Percentiles rank a stretch among this genome's conserved stretches.
These are phyloP conservation scores for Sporothrix mexicana DNA, from an alignment of 2,329 filamentous ascomycete genomes.

Conservation along the genomic window DNA sequence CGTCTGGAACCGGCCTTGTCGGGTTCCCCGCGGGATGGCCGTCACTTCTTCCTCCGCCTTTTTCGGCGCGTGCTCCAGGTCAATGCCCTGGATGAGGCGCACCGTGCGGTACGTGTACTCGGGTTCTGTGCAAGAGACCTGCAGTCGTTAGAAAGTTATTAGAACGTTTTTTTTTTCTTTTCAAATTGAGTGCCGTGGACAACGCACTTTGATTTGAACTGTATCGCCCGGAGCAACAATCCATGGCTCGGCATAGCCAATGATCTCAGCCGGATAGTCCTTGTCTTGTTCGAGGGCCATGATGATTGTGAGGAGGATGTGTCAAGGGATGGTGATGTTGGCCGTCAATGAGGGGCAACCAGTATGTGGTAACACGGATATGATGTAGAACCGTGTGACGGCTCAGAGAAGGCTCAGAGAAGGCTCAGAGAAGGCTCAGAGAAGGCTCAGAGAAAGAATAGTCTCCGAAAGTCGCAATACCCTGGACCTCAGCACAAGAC, in stretches of 20 bases:
- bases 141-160: neutral
- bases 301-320: neutral
- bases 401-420: too few relatives aligned
- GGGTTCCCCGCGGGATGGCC: neutral
- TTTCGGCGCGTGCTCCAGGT: neutral
- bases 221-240: constrained; percentile 4
- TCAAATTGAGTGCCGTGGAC: neutral
- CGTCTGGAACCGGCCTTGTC: neutral
- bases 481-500: neutral
- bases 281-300: constrained; percentile 17
- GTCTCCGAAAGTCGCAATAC: neutral
- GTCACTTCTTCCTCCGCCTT: neutral
- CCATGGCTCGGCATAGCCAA: constrained; percentile 8
- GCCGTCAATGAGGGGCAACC: neutral
- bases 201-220: neutral
- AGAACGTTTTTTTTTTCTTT: too few relatives aligned
- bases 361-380: neutral
- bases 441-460: neutral
- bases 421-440: neutral
- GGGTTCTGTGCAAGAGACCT: constrained; percentile 15
- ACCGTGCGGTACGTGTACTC: constrained; percentile 18
- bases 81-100: neutral
- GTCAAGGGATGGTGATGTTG: neutral
- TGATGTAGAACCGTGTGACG: too few relatives aligned
- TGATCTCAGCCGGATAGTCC: neutral